Percentiles rank a stretch among this genome's conserved stretches.
Evolutionary conservation across 2,329 filamentous ascomycete species (phyloP).

Genomic region (Sordariomycetes sp.): DNA sequence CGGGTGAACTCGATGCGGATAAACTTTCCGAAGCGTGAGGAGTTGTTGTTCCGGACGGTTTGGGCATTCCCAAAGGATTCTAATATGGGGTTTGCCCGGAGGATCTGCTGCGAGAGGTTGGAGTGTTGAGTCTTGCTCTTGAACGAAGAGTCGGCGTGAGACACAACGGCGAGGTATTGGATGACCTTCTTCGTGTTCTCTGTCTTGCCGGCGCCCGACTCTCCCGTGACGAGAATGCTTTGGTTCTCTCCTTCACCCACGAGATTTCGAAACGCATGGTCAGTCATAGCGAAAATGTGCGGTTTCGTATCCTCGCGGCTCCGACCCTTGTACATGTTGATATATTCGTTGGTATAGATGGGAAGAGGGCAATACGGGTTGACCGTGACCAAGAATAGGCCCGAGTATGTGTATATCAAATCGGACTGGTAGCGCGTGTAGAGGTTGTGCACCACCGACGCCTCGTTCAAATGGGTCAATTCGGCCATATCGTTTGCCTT

Average conservation of each 20-base stretch:
- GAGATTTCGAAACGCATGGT: slow-evolving; percentile 89
- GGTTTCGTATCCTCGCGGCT: slow-evolving; percentile 90
- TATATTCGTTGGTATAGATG: slow-evolving; percentile 92
- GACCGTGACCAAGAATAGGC: slow-evolving; percentile 90
- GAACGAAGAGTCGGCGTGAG: slow-evolving; percentile 65
- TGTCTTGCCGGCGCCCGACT: slow-evolving; percentile 95
- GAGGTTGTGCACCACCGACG: slow-evolving; percentile 94
- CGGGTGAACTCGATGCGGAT: slow-evolving; percentile 93
- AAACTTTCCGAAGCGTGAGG: slow-evolving; percentile 96
- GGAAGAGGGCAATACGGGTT: slow-evolving; percentile 93
- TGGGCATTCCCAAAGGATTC: slow-evolving; percentile 98
- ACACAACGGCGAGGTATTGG: slow-evolving; percentile 92
- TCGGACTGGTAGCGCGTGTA: slow-evolving; percentile 92
- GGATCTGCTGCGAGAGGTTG: slow-evolving; percentile 89
- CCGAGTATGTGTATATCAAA: slow-evolving; percentile 96
- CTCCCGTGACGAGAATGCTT: slow-evolving; percentile 94
- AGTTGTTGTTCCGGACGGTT: slow-evolving; percentile 96
- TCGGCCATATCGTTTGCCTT: slow-evolving; percentile 99
- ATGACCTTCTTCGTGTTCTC: slow-evolving; percentile 99
- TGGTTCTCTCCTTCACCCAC: slow-evolving; percentile 94
- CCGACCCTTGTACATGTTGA: slow-evolving; percentile 95
- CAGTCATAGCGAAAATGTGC: slow-evolving; percentile 96
- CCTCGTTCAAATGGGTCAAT: slow-evolving; percentile 93
- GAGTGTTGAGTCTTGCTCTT: slow-evolving; percentile 55
- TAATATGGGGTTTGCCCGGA: slow-evolving; percentile 91